These are phyloP conservation scores for Magnusiomyces ingens DNA, from an alignment of 1,139 yeast genomes.

Conservation along the genomic window DNA sequence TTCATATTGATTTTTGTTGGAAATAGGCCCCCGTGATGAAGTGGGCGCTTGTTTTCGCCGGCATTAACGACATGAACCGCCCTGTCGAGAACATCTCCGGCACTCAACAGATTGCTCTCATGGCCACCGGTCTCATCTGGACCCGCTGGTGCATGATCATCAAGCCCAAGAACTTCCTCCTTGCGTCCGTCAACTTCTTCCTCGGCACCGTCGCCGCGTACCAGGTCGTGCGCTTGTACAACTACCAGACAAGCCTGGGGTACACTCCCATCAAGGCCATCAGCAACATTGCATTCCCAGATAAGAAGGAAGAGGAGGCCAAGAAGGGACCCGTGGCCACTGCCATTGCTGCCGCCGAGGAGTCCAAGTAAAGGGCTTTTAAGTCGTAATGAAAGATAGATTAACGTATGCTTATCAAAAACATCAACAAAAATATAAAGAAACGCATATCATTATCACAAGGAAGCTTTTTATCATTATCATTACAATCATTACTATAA, in stretches of 20 bases:
- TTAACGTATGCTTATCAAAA: too few species aligned
- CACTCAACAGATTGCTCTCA: constrained; percentile 82
- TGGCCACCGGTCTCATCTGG: constrained; percentile 94
- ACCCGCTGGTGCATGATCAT: constrained; percentile 97
- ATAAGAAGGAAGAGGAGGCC: neutral
- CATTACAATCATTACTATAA: neutral
- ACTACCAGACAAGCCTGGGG: constrained; percentile 44
- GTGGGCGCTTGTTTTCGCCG: constrained; percentile 91
- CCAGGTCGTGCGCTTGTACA: constrained; percentile 66
- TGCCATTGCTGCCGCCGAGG: too few species aligned
- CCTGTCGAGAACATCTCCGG: constrained; percentile 91
- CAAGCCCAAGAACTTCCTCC: constrained; percentile 74
- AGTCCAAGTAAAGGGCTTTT: too few species aligned
- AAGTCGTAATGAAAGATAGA: too few species aligned
- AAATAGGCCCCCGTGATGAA: constrained; percentile 47
- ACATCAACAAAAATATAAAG: too few species aligned
- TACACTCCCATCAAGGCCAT: neutral
- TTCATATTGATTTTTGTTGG: neutral
- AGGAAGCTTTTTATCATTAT: too few species aligned
- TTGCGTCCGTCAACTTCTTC: constrained; percentile 93
- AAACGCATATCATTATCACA: too few species aligned
- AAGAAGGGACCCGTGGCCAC: neutral
- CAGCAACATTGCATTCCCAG: neutral
- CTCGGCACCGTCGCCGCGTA: constrained; percentile 83
- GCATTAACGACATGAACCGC: constrained; percentile 75